Conservation (phyloP, 2,329 filamentous ascomycete genomes). For the Pyricularia sp. region DNA sequence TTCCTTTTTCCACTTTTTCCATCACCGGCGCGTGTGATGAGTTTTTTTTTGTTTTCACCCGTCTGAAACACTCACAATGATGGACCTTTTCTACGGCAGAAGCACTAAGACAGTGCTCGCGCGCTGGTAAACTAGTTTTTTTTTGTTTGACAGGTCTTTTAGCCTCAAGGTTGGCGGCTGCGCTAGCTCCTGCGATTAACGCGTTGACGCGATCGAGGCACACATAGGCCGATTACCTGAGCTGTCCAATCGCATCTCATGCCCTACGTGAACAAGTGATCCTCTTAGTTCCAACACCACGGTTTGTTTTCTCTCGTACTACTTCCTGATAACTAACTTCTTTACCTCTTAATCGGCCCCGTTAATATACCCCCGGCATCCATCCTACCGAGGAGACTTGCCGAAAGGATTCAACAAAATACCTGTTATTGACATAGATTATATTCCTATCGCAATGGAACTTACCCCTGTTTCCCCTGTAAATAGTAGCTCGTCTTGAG, state of each 20-base stretch:
- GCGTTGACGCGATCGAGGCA: too few relatives aligned
- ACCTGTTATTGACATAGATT: too few relatives aligned
- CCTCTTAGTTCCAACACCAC: neutral
- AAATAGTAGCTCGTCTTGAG: too few relatives aligned
- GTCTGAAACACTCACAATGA: neutral
- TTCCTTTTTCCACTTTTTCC: too few relatives aligned
- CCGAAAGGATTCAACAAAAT: neutral
- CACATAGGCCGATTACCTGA: neutral
- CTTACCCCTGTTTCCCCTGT: too few relatives aligned
- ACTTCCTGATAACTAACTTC: neutral
- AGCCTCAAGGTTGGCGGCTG: neutral
- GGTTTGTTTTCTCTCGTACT: neutral
- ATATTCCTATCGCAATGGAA: too few relatives aligned
- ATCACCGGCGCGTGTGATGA: too few relatives aligned
- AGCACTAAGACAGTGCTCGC: neutral
- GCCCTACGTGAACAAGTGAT: neutral
- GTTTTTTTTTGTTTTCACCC: too few relatives aligned
- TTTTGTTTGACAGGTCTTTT: neutral
- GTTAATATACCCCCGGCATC: neutral
- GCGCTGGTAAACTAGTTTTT: too few relatives aligned
- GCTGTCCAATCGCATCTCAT: neutral
- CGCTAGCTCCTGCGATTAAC: neutral
- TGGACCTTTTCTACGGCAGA: neutral
- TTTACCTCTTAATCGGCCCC: neutral
- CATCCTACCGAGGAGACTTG: neutral